phyloP scores from a whole-genome alignment of 164 flowering plant species.

The Pachysandra terminalis region DNA sequence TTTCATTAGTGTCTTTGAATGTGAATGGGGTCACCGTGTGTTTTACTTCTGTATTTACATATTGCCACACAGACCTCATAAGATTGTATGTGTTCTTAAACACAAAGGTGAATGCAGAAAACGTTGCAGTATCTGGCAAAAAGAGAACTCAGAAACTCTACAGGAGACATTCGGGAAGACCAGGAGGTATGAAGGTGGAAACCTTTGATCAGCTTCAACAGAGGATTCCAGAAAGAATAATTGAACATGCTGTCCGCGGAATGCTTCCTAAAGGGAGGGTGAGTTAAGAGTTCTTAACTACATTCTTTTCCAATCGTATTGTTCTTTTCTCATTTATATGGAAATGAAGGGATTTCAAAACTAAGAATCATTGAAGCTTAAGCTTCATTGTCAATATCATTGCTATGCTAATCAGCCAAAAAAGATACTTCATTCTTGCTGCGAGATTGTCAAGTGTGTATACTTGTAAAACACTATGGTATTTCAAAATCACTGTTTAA shows the following conservation, averaged over 20 bases:
- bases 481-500: background rate
- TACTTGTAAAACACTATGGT: background rate
- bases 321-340: background rate
- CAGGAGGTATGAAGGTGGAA: constrained; percentile 97
- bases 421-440: background rate
- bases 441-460: background rate
- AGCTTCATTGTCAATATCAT: background rate
- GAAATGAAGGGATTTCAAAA: background rate
- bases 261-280: constrained; percentile 99
- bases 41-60: background rate
- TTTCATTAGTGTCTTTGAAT: constrained; percentile 1
- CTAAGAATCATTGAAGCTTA: background rate
- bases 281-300: constrained; percentile 25
- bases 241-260: constrained; percentile 99
- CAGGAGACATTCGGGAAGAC: constrained; percentile 98
- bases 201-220: constrained; percentile 93
- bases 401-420: background rate
- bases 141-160: constrained; percentile 92
- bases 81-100: constrained; percentile 16
- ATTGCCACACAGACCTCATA: background rate
- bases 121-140: constrained; percentile 95
- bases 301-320: background rate
- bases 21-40: background rate
- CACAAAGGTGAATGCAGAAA: constrained; percentile 87
- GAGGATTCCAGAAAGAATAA: constrained; percentile 95